These are phyloP conservation scores for Alloteropsis semialata DNA, from an alignment of 176 grass and related monocot species.

Conservation along the genomic window DNA sequence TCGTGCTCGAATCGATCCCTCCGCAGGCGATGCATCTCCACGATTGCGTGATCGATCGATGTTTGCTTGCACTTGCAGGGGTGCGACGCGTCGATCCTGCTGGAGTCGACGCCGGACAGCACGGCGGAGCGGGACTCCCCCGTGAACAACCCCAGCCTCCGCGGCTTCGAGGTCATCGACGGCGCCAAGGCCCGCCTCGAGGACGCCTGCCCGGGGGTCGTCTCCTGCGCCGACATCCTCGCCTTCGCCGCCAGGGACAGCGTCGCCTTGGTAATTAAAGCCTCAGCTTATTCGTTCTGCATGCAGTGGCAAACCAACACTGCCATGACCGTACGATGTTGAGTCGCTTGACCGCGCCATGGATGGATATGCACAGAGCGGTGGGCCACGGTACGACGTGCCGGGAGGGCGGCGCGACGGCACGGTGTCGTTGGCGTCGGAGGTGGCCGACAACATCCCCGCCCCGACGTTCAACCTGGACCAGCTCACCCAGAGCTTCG, in stretches of 20 bases:
- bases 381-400: neutral
- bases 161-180: no score
- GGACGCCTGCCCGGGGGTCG: conserved; percentile 54
- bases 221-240: conserved; percentile 84
- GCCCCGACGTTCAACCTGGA: neutral
- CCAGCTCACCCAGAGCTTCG: neutral
- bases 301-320: no score
- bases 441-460: neutral
- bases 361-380: neutral
- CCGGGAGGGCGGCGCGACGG: neutral
- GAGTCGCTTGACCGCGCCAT: neutral
- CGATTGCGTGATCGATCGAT: no score
- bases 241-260: conserved; percentile 62
- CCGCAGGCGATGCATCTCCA: no score
- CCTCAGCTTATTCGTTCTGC: no score
- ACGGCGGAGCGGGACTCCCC: no score
- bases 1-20: no score
- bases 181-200: conserved; percentile 34
- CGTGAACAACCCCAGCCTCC: no score
- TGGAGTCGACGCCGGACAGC: no score
- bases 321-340: no score
- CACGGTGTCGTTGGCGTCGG: neutral
- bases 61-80: no score
- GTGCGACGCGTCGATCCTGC: no score
- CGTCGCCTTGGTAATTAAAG: neutral